Base-by-base conservation (phyloP, 2,329 filamentous ascomycete species). In the Paraphaeosphaeria sporulosa region DNA sequence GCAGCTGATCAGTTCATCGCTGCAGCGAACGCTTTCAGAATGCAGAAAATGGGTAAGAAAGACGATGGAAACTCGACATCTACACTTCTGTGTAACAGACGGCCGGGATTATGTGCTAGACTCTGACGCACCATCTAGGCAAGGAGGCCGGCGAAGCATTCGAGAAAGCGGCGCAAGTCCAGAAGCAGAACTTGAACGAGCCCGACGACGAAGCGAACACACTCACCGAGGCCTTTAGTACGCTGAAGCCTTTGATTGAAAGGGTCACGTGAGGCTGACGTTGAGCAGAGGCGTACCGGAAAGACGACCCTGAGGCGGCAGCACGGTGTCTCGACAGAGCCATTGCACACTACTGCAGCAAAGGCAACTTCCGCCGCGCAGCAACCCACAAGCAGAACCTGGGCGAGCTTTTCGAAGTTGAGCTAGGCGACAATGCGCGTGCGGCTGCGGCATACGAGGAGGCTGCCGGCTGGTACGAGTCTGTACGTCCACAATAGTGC, bases 201-300 rank as follows among this genome's bases (percentile, higher is more conserved):
- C 92, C 91, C 44, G 92, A 96, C 76, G 95, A 98, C 76, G 93
- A 93, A 50, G 94, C 94, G 65, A 96, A 96, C 80, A 90, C 90
- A 50, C 83, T 93, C 62, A 87, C 90, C 72, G 94, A 98, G 78
- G 95, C 95, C 55, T 98, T 94, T 86, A 97, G 75, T 78, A 73
- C 19, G 68, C 21, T 19, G 47, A 6, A 1, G 1, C 3, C 13
- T 6, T 17, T n/a, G 2, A 12, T 6, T 0, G 15, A 5, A 0
- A n/a, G 3, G n/a, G 13, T 67, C 59, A 62, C 52, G 56, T 63
- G 58, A 60, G 23, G 17, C 62, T 75, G 58, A 71, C 44, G 12
- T 8, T 0, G 19, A 27, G 38, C 51, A 77, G 74, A 98, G 83
- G 90, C 93, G 61, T 98, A 97, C 82, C 87, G 90, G 71, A 96